Base-by-base conservation (phyloP, 2,329 filamentous ascomycete species). In the Trichoderma koningii region DNA sequence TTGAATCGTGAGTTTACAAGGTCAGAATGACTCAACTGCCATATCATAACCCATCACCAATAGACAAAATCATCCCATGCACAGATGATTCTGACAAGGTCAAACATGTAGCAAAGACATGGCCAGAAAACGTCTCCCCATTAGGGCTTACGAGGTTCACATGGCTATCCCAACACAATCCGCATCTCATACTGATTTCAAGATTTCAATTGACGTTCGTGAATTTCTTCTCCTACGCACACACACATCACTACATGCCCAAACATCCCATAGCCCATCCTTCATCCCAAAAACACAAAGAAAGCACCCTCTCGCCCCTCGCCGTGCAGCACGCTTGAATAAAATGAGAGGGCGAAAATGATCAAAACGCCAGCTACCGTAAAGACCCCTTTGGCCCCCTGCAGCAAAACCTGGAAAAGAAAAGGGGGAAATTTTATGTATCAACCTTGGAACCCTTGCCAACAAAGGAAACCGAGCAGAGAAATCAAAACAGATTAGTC, bases 401-500 rank as follows among this genome's bases (percentile, higher is more conserved):
- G 23, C 14, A 48, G 41, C 45, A 34, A 44, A 53, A 51, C 60
- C 53, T 55, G 26, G 50, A 55, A 62, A 55, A 26, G 6, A 38
- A 38, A 14, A 14, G 34, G 34, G 34, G 34, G 12, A 14, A 9
- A 21, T 63, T 63, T 66, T 63, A 52, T 65, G 64, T 65, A 65
- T 65, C 56, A 62, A 62, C 64, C 64, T 61, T 65, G 64, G 9
- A 34, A 44, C 64, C 19, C 42, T 63, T 44, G 52, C 41, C 30
- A 51, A 61, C 28, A 23, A 47, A 26, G 28, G n/a, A 51, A 50
- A 42, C 4, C 26, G n/a, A 34, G 21, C 19, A 55, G n/a, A 59
- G 44, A 30, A 30, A 23, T 23, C 41, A 44, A 51, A 62, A 41
- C 14, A 3, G 19, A 55, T 26, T 53, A 61, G 34, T 47, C 41